These are phyloP conservation scores for Royoungia palumana DNA, from an alignment of 768 basidiomycete species.

Conservation along the genomic window DNA sequence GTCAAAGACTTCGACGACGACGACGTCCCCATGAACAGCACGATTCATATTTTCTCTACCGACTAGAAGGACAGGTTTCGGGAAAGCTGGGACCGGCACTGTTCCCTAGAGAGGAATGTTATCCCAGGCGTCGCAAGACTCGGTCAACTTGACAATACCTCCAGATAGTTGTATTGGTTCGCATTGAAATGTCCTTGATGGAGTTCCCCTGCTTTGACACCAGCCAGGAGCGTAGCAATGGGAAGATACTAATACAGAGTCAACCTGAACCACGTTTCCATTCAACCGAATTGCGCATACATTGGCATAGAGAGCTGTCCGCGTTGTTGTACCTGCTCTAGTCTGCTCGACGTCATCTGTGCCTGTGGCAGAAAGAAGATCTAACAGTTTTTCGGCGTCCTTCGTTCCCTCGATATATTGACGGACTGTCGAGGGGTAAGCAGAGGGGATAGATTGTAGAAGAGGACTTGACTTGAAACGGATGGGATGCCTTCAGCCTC, in stretches of 20 bases:
- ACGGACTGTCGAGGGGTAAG: slow-evolving; percentile 44
- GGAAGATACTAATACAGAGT: slow-evolving; percentile 65
- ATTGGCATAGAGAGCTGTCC: slow-evolving; percentile 70
- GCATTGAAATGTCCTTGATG: slow-evolving; percentile 95
- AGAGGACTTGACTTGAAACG: slow-evolving; percentile 49
- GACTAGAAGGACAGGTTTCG: slow-evolving; percentile 77
- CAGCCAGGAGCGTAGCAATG: slow-evolving; percentile 65
- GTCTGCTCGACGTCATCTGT: slow-evolving; percentile 65
- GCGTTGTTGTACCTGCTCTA: slow-evolving; percentile 46
- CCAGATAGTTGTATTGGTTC: slow-evolving; percentile 93
- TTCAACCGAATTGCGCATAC: slow-evolving; percentile 37
- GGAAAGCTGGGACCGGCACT: slow-evolving; percentile 69
- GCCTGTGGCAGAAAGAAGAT: slow-evolving; percentile 72
- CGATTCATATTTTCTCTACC: slow-evolving; percentile 96
- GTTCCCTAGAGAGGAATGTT: slow-evolving; percentile 54
- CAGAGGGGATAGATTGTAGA: not conserved
- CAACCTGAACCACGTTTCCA: not conserved
- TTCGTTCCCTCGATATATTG: slow-evolving; percentile 79
- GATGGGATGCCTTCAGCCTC: slow-evolving; percentile 57
- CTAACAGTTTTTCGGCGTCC: slow-evolving; percentile 64
- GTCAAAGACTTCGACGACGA: slow-evolving; percentile 84
- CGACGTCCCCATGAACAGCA: slow-evolving; percentile 89
- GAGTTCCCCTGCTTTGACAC: slow-evolving; percentile 78
- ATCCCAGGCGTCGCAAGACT: not conserved
- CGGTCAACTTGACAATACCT: slow-evolving; percentile 37